These are phyloP conservation scores for maize (Zea mays) DNA, from an alignment of 176 grass and related monocot genomes.

Conservation along the genomic window DNA sequence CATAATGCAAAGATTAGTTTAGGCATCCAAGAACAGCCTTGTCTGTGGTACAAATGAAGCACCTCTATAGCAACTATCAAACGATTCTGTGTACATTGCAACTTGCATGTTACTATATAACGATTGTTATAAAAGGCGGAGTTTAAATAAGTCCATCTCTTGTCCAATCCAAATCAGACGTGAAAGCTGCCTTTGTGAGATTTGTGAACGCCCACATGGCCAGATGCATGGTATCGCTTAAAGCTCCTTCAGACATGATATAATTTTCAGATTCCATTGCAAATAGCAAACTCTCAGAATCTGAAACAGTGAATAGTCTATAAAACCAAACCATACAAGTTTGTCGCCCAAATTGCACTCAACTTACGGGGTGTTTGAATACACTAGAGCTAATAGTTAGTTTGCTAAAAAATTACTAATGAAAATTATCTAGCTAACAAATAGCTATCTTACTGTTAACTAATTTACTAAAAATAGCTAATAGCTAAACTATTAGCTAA, in stretches of 20 bases:
- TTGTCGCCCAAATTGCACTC: slow-evolving; percentile 41
- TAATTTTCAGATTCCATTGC: slow-evolving; percentile 34
- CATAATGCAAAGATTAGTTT: slow-evolving; percentile 33
- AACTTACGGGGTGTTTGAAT: background rate
- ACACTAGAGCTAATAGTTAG: too few relatives aligned
- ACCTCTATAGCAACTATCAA: slow-evolving; percentile 38
- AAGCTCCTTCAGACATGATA: slow-evolving; percentile 26
- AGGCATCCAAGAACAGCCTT: slow-evolving; percentile 40
- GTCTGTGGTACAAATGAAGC: slow-evolving; percentile 48
- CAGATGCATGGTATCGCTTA: slow-evolving; percentile 23
- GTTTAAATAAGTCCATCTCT: slow-evolving; percentile 31
- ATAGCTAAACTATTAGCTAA: too few relatives aligned
- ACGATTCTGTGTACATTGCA: slow-evolving; percentile 31
- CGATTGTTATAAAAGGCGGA: background rate
- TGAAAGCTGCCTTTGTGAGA: slow-evolving; percentile 28
- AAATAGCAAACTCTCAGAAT: slow-evolving; percentile 35
- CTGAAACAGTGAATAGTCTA: slow-evolving; percentile 18
- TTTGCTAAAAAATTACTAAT: too few relatives aligned
- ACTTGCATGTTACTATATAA: slow-evolving; percentile 42
- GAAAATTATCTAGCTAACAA: too few relatives aligned
- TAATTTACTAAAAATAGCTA: too few relatives aligned
- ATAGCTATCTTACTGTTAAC: too few relatives aligned
- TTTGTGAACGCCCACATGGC: slow-evolving; percentile 33
- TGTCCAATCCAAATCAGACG: slow-evolving; percentile 36
- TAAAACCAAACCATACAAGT: slow-evolving; percentile 38